Base-by-base conservation (phyloP, 2,329 filamentous ascomycete species). In the Zopfia rhizophila region DNA sequence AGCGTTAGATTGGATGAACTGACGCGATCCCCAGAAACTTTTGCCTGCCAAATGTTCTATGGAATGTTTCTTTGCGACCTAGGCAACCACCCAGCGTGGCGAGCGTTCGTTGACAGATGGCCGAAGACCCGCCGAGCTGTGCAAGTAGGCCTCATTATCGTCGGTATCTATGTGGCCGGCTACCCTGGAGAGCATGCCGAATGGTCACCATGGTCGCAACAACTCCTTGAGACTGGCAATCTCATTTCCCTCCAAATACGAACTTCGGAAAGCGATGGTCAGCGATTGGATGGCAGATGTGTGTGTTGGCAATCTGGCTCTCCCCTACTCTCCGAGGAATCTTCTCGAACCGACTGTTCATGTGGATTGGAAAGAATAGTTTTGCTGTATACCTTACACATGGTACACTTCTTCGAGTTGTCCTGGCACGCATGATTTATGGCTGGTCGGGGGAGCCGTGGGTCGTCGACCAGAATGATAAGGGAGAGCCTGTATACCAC, bases 321-420 rank as follows among this genome's bases (percentile, higher is more conserved):
- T 80, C 78, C 2, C 77, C 78, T 0, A 61, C 69, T 4, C 66
- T 79, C 6, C 78, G 81, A 53, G 70, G 72, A 18, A 69, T 79
- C 14, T 74, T 82, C 17, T 78, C 77, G 4, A 78, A 78, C 61
- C 72, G 73, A 19, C 53, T 78, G 2, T 75, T 82, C 24, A 75
- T 81, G 47, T 82, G 78, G 78, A 68, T 82, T 3, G 80, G 80
- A n/a, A 74, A 75, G 48, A 78, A 81, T 61, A 79, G 76, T 40
- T 82, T 82, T 48, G 79, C 80, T 17, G 79, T 82, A 4, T 82
- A 82, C 56, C 74, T 82, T 10, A 72, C 76, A 7, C 80, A 82
- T 59, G 79, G 80, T 33, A 81, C 79, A 0, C 72, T 82, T 12
- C 62, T 82, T 32, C 77, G 79, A 14, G 78, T 77, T 2, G 73